Percentiles rank a stretch among this genome's conserved stretches.
phyloP scores from a whole-genome alignment of 768 basidiomycete species.

The Lentinula edodes region DNA sequence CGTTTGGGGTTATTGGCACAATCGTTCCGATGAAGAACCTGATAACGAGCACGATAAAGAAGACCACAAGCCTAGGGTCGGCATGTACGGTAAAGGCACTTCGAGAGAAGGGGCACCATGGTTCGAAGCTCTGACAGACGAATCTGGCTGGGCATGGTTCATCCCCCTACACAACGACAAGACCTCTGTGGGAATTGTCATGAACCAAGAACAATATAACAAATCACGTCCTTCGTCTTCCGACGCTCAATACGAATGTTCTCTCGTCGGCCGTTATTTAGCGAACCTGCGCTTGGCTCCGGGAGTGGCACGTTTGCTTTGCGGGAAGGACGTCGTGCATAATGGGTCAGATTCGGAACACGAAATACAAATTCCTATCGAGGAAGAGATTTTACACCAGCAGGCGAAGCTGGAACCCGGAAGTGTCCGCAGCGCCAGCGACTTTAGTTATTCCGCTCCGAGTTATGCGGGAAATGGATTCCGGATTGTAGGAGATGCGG shows the following conservation, averaged over 20 bases:
- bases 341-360: background rate
- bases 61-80: conserved; percentile 22
- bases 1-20: conserved; percentile 70
- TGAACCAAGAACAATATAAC: conserved; percentile 48
- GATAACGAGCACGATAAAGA: background rate
- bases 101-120: conserved; percentile 52
- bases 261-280: conserved; percentile 19
- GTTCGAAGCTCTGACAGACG: conserved; percentile 69
- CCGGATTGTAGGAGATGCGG: conserved; percentile 64
- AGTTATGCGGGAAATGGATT: conserved; percentile 49
- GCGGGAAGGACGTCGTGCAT: background rate
- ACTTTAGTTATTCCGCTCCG: conserved; percentile 62
- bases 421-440: conserved; percentile 48
- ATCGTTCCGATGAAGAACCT: background rate
- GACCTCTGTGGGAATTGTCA: conserved; percentile 58
- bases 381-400: background rate
- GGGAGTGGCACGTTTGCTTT: background rate
- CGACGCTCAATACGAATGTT: background rate
- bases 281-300: conserved; percentile 21
- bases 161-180: conserved; percentile 63
- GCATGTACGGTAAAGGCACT: conserved; percentile 45
- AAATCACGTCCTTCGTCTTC: background rate
- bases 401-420: conserved; percentile 23
- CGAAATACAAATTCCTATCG: background rate
- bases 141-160: conserved; percentile 70